Evolutionary conservation across 306 rosid genomes (phyloP).

Genomic region (Fragaria ananassa): DNA sequence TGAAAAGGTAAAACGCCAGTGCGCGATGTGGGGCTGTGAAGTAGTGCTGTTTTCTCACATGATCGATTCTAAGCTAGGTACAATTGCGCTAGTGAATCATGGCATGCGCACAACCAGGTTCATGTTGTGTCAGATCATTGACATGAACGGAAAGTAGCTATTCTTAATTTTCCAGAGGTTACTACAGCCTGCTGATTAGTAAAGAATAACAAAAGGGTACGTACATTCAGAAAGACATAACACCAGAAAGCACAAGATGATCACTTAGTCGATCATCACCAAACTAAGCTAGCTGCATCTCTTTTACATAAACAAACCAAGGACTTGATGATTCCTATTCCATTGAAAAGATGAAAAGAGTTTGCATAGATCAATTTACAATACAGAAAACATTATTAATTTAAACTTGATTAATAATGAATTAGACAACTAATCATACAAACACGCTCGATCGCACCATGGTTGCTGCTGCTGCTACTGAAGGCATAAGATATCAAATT

Average conservation of each 20-base stretch:
- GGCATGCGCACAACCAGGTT: background rate
- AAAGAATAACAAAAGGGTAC: background rate
- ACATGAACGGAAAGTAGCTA: background rate
- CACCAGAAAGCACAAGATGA: conserved; percentile 2
- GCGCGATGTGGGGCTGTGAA: background rate
- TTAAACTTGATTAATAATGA: background rate
- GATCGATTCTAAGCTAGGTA: background rate
- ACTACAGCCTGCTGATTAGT: background rate
- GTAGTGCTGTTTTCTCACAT: background rate
- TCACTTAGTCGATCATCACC: background rate
- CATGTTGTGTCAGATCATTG: background rate
- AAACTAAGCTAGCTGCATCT: background rate
- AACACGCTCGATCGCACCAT: background rate
- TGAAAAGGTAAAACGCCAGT: background rate
- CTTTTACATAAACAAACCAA: background rate
- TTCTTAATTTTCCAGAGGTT: background rate
- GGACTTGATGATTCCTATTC: background rate
- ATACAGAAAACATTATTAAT: background rate
- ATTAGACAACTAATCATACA: background rate
- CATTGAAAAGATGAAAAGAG: background rate
- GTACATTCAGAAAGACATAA: background rate
- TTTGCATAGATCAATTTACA: background rate
- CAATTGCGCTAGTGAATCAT: background rate
- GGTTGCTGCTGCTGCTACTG: background rate
- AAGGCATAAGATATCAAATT: background rate